phyloP scores from a whole-genome alignment of 768 basidiomycete species.

The Hygrophorus pudorinus region DNA sequence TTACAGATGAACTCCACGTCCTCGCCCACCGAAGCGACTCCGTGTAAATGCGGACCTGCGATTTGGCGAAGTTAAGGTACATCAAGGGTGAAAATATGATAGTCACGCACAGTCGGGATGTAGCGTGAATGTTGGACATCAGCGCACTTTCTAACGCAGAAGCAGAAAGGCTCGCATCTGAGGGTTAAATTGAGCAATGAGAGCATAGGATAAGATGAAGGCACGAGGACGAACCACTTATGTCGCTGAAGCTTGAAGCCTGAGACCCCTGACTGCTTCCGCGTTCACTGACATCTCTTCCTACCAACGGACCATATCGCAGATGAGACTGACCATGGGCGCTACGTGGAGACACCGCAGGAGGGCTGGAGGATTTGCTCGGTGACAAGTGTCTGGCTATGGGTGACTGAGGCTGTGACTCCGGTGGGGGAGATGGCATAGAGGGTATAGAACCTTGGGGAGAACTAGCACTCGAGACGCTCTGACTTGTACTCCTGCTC shows the following conservation, averaged over 20 bases:
- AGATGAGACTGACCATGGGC: conserved; percentile 41
- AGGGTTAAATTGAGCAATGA: neutral
- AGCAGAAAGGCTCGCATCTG: conserved; percentile 67
- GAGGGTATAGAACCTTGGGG: conserved; percentile 74
- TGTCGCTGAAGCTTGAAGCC: conserved; percentile 76
- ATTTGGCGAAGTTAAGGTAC: neutral
- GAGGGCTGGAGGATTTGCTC: conserved; percentile 53
- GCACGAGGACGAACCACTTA: conserved; percentile 52
- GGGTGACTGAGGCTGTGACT: conserved; percentile 45
- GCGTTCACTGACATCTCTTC: conserved; percentile 37
- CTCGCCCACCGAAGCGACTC: conserved; percentile 25
- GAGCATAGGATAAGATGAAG: conserved; percentile 1
- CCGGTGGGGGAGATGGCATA: conserved; percentile 62
- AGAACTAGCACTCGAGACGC: conserved; percentile 65
- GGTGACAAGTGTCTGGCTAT: conserved; percentile 40
- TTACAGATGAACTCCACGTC: conserved; percentile 9
- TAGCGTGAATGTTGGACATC: conserved; percentile 61
- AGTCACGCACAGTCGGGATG: conserved; percentile 58
- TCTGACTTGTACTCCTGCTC: conserved; percentile 53
- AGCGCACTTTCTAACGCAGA: conserved; percentile 76
- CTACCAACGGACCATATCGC: conserved; percentile 35
- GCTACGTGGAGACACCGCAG: conserved; percentile 44
- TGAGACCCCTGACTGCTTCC: conserved; percentile 61
- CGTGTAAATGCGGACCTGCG: conserved; percentile 28
- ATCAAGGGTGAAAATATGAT: neutral